phyloP scores from a whole-genome alignment of 2,329 filamentous ascomycete species.

The Curvularia verruculosa region DNA sequence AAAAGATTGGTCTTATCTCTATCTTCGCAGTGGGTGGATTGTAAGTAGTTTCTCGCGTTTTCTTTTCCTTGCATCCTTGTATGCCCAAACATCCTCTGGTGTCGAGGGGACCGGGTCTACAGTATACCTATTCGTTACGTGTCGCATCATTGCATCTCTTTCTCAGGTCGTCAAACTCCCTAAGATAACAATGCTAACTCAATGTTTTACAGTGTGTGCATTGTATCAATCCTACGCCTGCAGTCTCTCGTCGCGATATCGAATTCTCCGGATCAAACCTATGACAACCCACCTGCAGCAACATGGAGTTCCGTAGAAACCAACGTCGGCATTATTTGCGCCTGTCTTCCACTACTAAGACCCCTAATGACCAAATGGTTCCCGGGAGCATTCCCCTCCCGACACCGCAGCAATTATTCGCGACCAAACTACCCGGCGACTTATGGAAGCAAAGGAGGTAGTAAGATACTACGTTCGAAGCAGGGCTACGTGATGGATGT shows the following conservation, averaged over 20 bases:
- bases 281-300: conserved; percentile 42
- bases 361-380: conserved; percentile 35
- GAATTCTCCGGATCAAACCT: conserved; percentile 38
- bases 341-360: conserved; percentile 39
- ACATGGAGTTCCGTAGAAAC: conserved; percentile 40
- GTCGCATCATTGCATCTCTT: background rate
- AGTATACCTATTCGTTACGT: background rate
- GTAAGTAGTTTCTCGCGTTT: conserved; percentile 37
- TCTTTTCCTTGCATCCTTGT: background rate
- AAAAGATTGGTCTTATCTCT: conserved; percentile 46
- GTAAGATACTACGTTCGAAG: conserved; percentile 8
- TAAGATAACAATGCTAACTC: conserved; percentile 10
- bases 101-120: background rate
- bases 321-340: conserved; percentile 45
- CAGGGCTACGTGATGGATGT: conserved; percentile 16
- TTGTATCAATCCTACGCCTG: conserved; percentile 45
- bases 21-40: conserved; percentile 51
- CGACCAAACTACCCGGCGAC: conserved; percentile 16
- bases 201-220: conserved; percentile 34
- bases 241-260: conserved; percentile 42
- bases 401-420: conserved; percentile 18
- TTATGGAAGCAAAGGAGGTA: conserved; percentile 19
- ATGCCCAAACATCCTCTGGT: background rate
- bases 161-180: background rate
- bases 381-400: conserved; percentile 30